A percentile compares a stretch with the other conserved stretches of the same genome.
Conservation (phyloP, 306 rosid species). For the Potentilla sterilis region DNA sequence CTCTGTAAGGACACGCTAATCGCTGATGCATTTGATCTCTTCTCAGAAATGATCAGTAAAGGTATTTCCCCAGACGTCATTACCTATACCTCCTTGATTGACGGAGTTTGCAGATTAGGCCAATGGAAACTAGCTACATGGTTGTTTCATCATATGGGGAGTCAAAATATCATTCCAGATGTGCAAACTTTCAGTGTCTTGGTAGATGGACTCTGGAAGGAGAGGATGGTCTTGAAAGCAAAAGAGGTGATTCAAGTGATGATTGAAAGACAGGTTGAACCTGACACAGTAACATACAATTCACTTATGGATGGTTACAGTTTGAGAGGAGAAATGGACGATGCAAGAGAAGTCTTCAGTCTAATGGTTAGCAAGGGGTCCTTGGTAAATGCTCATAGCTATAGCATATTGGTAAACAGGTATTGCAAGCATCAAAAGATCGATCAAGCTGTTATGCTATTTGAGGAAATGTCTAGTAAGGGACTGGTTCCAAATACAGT, state of each 20-base stretch:
- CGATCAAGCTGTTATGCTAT: neutral
- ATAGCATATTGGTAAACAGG: neutral
- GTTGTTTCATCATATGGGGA: neutral
- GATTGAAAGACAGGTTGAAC: neutral
- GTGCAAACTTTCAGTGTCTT: neutral
- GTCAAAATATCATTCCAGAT: neutral
- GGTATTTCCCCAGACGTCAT: neutral
- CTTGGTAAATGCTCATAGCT: neutral
- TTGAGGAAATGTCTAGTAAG: neutral
- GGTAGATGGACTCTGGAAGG: neutral
- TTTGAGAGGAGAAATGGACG: neutral
- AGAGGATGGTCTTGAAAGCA: neutral
- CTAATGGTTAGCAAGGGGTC: neutral
- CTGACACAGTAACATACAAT: neutral
- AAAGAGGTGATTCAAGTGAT: neutral
- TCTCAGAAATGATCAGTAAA: conserved; percentile 26
- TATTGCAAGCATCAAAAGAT: neutral
- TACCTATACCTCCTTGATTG: neutral
- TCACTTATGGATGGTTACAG: conserved; percentile 1
- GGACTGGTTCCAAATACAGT: neutral
- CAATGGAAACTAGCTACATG: neutral
- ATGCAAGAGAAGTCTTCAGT: conserved; percentile 2
- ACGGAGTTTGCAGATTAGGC: neutral
- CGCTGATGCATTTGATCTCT: conserved; percentile 25
- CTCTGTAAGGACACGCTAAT: conserved; percentile 34